These are phyloP conservation scores for Phialophora tarda DNA, from an alignment of 2,329 filamentous ascomycete species.

Conservation along the genomic window DNA sequence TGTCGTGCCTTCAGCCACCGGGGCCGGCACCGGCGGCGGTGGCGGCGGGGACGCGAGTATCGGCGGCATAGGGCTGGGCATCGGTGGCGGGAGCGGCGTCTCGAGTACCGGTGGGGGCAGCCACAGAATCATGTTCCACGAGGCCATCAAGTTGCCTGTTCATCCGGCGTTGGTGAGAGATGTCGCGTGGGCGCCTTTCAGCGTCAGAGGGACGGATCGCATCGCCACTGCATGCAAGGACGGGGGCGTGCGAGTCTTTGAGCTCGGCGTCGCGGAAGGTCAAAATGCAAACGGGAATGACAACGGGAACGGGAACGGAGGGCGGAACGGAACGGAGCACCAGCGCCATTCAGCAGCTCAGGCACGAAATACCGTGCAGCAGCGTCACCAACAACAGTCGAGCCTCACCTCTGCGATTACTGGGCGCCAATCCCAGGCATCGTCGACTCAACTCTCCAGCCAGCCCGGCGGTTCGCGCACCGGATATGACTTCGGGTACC, in stretches of 20 bases:
- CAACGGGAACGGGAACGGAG: constrained; percentile 3
- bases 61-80: constrained; percentile 45
- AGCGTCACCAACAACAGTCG: constrained; percentile 35
- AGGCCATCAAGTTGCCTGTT: constrained; percentile 74
- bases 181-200: constrained; percentile 79
- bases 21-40: constrained; percentile 41
- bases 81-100: constrained; percentile 5
- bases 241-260: constrained; percentile 86
- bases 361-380: constrained; percentile 4
- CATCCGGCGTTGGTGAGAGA: constrained; percentile 75
- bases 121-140: constrained; percentile 74
- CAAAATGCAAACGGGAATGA: not conserved
- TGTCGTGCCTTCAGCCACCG: constrained; percentile 49
- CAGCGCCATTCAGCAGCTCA: not conserved
- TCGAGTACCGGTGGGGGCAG: constrained; percentile 49
- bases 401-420: constrained; percentile 39
- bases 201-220: constrained; percentile 85
- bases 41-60: constrained; percentile 49
- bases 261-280: constrained; percentile 56
- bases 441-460: not conserved
- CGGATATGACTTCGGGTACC: constrained; percentile 32
- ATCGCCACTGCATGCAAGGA: constrained; percentile 93
- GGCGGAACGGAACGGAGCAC: constrained; percentile 7
- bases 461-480: constrained; percentile 20
- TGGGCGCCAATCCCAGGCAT: constrained; percentile 23